These are phyloP conservation scores for Ochromonas danica DNA, from an alignment of 108 stramenopile genomes.

Conservation along the genomic window DNA sequence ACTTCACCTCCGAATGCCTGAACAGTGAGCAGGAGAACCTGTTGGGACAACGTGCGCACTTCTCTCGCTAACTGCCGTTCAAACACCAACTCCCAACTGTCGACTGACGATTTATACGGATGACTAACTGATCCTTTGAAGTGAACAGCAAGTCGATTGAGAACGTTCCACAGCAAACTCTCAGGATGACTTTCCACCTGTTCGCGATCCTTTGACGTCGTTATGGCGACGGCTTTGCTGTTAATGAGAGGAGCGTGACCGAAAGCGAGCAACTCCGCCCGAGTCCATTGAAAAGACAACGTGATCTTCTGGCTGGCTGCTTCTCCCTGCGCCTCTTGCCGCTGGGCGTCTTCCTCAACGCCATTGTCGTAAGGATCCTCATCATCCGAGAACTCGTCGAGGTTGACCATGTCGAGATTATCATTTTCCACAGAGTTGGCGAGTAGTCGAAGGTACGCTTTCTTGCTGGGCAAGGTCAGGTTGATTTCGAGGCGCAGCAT, in stretches of 20 bases:
- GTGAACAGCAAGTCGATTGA: background rate
- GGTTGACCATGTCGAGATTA: background rate
- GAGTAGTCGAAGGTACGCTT: background rate
- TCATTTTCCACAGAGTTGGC: background rate
- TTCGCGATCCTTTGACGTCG: background rate
- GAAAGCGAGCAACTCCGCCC: slow-evolving; percentile 20
- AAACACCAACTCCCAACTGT: slow-evolving; percentile 22
- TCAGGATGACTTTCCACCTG: background rate
- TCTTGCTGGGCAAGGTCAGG: background rate
- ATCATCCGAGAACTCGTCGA: background rate
- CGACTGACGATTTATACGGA: background rate
- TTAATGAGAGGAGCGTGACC: background rate
- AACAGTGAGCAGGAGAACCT: background rate
- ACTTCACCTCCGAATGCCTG: background rate
- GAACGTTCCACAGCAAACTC: background rate
- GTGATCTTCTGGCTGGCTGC: too few species aligned
- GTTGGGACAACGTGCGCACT: background rate
- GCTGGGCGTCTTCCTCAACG: background rate
- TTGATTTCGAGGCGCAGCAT: background rate
- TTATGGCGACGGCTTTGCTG: background rate
- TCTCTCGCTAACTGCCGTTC: slow-evolving; percentile 5
- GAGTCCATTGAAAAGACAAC: background rate
- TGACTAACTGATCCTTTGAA: background rate
- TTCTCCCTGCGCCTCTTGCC: background rate
- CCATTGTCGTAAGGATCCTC: slow-evolving; percentile 1